Evolutionary conservation across 2,329 filamentous ascomycete species (phyloP).

Genomic region (Epichloe baconii): DNA sequence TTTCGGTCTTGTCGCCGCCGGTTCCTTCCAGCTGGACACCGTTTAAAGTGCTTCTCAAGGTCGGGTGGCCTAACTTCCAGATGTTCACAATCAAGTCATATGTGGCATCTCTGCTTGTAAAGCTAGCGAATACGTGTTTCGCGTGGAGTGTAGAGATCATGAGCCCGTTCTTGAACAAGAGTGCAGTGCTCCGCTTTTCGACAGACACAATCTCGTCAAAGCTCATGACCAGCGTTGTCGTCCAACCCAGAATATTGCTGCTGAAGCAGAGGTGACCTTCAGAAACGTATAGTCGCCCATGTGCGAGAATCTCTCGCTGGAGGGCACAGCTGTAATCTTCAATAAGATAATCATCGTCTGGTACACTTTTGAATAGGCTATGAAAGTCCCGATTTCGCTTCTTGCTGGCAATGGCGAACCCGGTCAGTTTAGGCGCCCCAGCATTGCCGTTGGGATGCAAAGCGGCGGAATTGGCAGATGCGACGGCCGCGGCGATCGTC

Average conservation of each 20-base stretch:
- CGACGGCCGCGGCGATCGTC: slow-evolving; percentile 58
- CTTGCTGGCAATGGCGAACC: slow-evolving; percentile 91
- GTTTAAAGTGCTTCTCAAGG: slow-evolving; percentile 80
- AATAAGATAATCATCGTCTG: slow-evolving; percentile 94
- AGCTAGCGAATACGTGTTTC: slow-evolving; percentile 89
- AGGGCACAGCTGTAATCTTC: slow-evolving; percentile 97
- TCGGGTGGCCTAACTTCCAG: slow-evolving; percentile 93
- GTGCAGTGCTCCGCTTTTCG: slow-evolving; percentile 89
- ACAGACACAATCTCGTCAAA: slow-evolving; percentile 97
- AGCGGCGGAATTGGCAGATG: slow-evolving; percentile 56
- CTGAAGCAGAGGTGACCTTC: slow-evolving; percentile 97
- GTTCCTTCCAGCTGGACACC: slow-evolving; percentile 71
- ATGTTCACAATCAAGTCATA: slow-evolving; percentile 97
- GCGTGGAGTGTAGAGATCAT: slow-evolving; percentile 94
- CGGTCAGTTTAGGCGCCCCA: slow-evolving; percentile 66
- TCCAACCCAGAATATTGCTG: slow-evolving; percentile 97
- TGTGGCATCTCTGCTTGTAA: slow-evolving; percentile 86
- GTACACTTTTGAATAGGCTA: slow-evolving; percentile 84
- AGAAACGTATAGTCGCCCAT: slow-evolving; percentile 88
- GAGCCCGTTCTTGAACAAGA: slow-evolving; percentile 93
- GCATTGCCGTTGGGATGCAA: slow-evolving; percentile 45
- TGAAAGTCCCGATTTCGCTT: slow-evolving; percentile 96
- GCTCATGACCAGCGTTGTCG: slow-evolving; percentile 92
- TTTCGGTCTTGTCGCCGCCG: slow-evolving; percentile 84
- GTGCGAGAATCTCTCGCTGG: slow-evolving; percentile 88